Evolutionary conservation across 148 eudicot genomes (phyloP).

Genomic region (Simmondsia chinensis): DNA sequence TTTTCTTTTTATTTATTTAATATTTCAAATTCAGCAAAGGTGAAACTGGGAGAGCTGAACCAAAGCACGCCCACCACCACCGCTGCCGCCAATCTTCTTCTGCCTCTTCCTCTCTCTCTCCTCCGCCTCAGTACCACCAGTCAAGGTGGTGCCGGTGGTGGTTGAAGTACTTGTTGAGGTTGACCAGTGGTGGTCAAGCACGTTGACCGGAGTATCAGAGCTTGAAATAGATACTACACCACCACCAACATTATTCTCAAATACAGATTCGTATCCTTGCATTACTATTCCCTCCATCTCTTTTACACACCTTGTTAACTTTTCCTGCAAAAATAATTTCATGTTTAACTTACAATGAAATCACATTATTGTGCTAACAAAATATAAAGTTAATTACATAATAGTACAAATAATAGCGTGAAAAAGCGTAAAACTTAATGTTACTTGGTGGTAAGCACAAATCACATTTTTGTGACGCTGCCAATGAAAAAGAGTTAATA

Average conservation of each 20-base stretch:
- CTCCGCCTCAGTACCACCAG: background rate
- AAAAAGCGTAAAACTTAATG: too few relatives aligned
- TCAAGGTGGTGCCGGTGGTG: background rate
- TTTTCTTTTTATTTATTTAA: too few relatives aligned
- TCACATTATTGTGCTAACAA: too few relatives aligned
- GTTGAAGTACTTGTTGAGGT: background rate
- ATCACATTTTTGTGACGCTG: too few relatives aligned
- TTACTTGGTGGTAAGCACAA: too few relatives aligned
- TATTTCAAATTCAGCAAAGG: too few relatives aligned
- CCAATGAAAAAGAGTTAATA: too few relatives aligned
- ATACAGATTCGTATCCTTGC: slow-evolving; percentile 23
- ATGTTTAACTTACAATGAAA: background rate
- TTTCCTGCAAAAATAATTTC: slow-evolving; percentile 12
- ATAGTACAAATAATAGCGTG: too few relatives aligned
- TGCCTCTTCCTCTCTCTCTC: background rate
- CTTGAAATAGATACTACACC: slow-evolving; percentile 1
- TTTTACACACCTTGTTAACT: slow-evolving; percentile 20
- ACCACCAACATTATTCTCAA: too few relatives aligned
- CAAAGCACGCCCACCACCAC: background rate
- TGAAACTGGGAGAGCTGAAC: too few relatives aligned
- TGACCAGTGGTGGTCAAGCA: slow-evolving; percentile 23
- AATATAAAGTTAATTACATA: too few relatives aligned
- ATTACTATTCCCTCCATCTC: slow-evolving; percentile 22
- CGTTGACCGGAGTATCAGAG: slow-evolving; percentile 24
- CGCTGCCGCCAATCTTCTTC: background rate